Percentiles rank a stretch among this genome's conserved stretches.
These are phyloP conservation scores for Penicillium sp. DNA, from an alignment of 2,329 filamentous ascomycete species.

Conservation along the genomic window DNA sequence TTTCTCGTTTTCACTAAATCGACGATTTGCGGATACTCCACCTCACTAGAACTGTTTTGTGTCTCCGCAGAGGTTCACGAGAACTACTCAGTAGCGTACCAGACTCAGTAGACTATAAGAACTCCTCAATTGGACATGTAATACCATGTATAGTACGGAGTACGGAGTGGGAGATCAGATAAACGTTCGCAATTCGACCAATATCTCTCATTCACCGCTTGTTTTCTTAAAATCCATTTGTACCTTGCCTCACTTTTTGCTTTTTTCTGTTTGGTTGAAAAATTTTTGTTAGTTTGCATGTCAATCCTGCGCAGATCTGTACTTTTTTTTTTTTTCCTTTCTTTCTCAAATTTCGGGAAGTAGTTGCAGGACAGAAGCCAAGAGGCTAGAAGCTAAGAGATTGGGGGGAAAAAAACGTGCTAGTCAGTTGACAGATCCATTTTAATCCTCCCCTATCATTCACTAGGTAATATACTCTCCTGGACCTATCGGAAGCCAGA, in stretches of 20 bases:
- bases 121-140: too few species aligned
- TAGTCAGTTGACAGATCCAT: conserved; percentile 19
- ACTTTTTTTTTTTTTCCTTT: background rate
- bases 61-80: conserved; percentile 12
- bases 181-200: conserved; percentile 15
- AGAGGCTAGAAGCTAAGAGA: background rate
- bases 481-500: conserved; percentile 5
- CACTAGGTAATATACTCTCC: background rate
- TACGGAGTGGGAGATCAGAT: conserved; percentile 17
- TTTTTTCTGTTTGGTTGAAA: conserved; percentile 8
- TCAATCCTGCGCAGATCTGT: conserved; percentile 7
- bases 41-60: conserved; percentile 1
- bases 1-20: conserved; percentile 20
- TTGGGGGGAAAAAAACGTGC: conserved; percentile 1
- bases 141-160: background rate
- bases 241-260: conserved; percentile 7
- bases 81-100: background rate
- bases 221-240: conserved; percentile 4
- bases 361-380: background rate
- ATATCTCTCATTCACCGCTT: conserved; percentile 21
- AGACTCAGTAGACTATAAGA: background rate
- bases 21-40: conserved; percentile 24
- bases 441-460: background rate
- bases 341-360: conserved; percentile 2
- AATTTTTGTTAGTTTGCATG: conserved; percentile 1